Evolutionary conservation across 768 basidiomycete genomes (phyloP).

Genomic region (Rhodocollybia butyracea): DNA sequence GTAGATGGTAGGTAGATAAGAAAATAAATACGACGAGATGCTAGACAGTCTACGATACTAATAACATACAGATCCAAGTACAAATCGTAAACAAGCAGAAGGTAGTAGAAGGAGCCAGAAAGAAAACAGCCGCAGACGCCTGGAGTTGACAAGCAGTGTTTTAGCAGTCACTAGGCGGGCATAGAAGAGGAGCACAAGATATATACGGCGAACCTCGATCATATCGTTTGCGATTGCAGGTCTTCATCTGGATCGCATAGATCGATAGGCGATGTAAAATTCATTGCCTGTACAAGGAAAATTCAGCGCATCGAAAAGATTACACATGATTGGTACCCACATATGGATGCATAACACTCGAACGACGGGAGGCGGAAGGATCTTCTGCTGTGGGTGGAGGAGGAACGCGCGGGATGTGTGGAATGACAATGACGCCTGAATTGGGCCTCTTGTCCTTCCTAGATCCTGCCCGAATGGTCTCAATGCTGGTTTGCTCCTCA

Average conservation of each 20-base stretch:
- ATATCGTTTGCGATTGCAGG: not conserved
- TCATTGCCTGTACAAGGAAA: constrained; percentile 25
- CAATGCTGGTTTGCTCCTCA: not conserved
- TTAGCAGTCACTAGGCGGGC: no score
- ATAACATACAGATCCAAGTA: no score
- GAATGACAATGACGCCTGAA: not conserved
- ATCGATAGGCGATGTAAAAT: constrained; percentile 35
- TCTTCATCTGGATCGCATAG: constrained; percentile 12
- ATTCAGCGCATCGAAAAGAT: not conserved
- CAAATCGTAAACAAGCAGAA: no score
- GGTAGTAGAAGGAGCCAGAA: no score
- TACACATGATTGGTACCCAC: constrained; percentile 8
- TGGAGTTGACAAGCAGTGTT: no score
- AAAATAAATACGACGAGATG: no score
- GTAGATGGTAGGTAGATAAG: no score
- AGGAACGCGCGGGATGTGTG: not conserved
- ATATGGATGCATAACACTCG: constrained; percentile 12
- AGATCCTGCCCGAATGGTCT: not conserved
- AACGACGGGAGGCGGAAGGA: not conserved
- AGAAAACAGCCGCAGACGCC: no score
- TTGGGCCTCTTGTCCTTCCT: not conserved
- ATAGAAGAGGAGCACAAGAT: no score
- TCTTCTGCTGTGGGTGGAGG: constrained; percentile 5
- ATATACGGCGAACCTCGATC: no score
- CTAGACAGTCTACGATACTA: no score